Evolutionary conservation across 768 basidiomycete genomes (phyloP).

Genomic region (Mycena rosella): DNA sequence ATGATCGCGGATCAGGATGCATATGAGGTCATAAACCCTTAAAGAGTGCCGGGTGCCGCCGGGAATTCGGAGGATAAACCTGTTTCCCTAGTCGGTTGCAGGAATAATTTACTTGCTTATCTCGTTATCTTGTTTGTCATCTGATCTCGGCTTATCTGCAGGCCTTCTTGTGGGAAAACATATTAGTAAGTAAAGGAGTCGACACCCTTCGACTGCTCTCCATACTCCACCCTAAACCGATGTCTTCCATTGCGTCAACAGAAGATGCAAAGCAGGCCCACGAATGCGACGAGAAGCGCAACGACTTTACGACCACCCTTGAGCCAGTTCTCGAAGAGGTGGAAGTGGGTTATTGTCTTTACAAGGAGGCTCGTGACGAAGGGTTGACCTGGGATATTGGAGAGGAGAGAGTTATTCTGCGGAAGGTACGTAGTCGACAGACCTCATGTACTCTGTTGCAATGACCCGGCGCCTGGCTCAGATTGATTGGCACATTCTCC

Average conservation of each 20-base stretch:
- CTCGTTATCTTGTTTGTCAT: too few relatives aligned
- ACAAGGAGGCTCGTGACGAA: slow-evolving; percentile 28
- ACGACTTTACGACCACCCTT: slow-evolving; percentile 12
- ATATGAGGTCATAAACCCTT: too few relatives aligned
- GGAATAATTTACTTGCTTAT: too few relatives aligned
- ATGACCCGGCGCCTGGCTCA: neutral
- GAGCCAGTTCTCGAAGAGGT: slow-evolving; percentile 29
- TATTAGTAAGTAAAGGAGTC: too few relatives aligned
- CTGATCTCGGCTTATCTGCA: too few relatives aligned
- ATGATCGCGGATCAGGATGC: too few relatives aligned
- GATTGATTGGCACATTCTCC: slow-evolving; percentile 46
- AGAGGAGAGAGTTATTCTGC: slow-evolving; percentile 28
- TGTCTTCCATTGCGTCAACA: slow-evolving; percentile 24
- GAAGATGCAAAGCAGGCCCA: neutral
- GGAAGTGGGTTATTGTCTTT: slow-evolving; percentile 36
- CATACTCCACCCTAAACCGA: slow-evolving; percentile 1
- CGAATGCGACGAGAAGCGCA: slow-evolving; percentile 9
- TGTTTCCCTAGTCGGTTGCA: too few relatives aligned
- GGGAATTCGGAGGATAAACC: too few relatives aligned
- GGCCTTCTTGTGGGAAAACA: neutral
- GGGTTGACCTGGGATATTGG: slow-evolving; percentile 23
- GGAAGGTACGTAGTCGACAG: slow-evolving; percentile 31
- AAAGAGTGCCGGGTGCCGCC: too few relatives aligned
- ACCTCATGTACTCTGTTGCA: too few relatives aligned
- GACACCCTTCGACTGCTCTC: too few relatives aligned